phyloP scores from a whole-genome alignment of 768 basidiomycete species.

The Mycena chlorophos region DNA sequence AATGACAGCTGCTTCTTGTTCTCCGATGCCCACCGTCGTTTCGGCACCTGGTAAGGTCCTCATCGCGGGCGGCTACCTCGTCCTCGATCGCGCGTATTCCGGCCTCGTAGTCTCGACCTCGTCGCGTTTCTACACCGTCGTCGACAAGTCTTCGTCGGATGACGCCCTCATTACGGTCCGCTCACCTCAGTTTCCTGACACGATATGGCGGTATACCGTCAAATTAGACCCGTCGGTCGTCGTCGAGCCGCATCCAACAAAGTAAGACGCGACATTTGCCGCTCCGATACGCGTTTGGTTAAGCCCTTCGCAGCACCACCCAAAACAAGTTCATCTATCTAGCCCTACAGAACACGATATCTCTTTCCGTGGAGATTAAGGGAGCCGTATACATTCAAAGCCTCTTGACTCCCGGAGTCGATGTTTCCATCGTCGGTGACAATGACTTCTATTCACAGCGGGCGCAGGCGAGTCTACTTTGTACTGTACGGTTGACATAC shows the following conservation, averaged over 20 bases:
- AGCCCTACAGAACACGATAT: constrained; percentile 76
- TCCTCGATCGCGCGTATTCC: constrained; percentile 83
- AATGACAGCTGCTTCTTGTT: not conserved
- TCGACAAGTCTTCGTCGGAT: constrained; percentile 41
- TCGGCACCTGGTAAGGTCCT: constrained; percentile 96
- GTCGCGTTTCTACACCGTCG: constrained; percentile 88
- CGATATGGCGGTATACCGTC: constrained; percentile 73
- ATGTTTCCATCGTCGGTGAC: constrained; percentile 84
- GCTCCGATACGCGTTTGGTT: constrained; percentile 15
- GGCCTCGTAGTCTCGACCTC: constrained; percentile 91
- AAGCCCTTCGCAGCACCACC: constrained; percentile 36
- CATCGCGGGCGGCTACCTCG: constrained; percentile 94
- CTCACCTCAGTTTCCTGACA: constrained; percentile 88
- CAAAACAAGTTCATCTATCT: constrained; percentile 93
- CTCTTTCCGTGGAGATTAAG: constrained; percentile 62
- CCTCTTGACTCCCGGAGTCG: constrained; percentile 54
- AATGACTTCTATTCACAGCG: constrained; percentile 99
- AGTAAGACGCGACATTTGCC: constrained; percentile 35
- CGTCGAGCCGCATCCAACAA: constrained; percentile 37
- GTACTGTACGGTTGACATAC: constrained; percentile 7
- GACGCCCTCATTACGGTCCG: constrained; percentile 62
- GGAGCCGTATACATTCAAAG: constrained; percentile 44
- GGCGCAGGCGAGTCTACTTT: constrained; percentile 58
- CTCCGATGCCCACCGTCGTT: constrained; percentile 56
- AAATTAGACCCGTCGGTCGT: constrained; percentile 36